Percentiles rank a stretch among this genome's conserved stretches.
Evolutionary conservation across 352 stramenopile species (phyloP).

Genomic region (Pythium myriotylum): DNA sequence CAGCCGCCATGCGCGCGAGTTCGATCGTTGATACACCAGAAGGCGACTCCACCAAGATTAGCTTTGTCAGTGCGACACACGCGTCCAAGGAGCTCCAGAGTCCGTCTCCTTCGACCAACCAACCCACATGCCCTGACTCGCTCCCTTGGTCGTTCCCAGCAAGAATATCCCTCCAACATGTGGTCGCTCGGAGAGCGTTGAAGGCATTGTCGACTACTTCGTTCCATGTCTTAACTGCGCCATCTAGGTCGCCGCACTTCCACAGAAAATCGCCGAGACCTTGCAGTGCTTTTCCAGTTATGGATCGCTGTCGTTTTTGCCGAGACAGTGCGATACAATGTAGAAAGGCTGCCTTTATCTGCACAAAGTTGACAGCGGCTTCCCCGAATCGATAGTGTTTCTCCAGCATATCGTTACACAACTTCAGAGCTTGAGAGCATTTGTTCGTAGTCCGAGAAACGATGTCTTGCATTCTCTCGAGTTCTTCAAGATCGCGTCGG

Average conservation of each 20-base stretch:
- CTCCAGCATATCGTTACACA: slow-evolving; percentile 47
- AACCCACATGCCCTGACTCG: slow-evolving; percentile 8
- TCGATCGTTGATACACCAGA: slow-evolving; percentile 49
- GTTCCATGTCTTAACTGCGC: slow-evolving; percentile 67
- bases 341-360: slow-evolving; percentile 48
- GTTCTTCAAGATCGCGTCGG: slow-evolving; percentile 18
- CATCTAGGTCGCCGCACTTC: slow-evolving; percentile 36
- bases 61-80: slow-evolving; percentile 56
- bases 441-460: slow-evolving; percentile 55
- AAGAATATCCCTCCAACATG: slow-evolving; percentile 57
- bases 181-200: slow-evolving; percentile 45
- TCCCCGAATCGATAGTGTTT: slow-evolving; percentile 38
- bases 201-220: slow-evolving; percentile 80
- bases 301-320: slow-evolving; percentile 66
- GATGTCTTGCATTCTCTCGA: slow-evolving; percentile 27
- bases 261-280: slow-evolving; percentile 80
- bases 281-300: slow-evolving; percentile 63
- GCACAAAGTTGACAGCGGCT: slow-evolving; percentile 9
- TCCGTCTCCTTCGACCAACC: slow-evolving; percentile 60
- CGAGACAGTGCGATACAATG: slow-evolving; percentile 56
- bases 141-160: slow-evolving; percentile 30
- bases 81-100: slow-evolving; percentile 56
- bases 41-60: slow-evolving; percentile 47
- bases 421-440: slow-evolving; percentile 55
- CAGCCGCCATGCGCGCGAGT: slow-evolving; percentile 66